Evolutionary conservation across 257 asterid species (phyloP).

Genomic region (Sherardia arvensis): DNA sequence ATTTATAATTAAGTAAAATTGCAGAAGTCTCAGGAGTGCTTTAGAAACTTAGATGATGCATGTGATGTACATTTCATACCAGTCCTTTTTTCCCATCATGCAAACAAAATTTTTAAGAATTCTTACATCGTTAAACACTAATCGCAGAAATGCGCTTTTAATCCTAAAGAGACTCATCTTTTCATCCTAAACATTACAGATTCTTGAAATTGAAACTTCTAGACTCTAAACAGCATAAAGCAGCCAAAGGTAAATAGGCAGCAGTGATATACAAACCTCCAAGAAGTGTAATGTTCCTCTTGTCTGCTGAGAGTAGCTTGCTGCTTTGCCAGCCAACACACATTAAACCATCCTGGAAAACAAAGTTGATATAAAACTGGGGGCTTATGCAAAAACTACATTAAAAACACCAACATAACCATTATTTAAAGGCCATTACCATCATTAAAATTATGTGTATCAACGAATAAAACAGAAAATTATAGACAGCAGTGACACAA

Average conservation of each 20-base stretch:
- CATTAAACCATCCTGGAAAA: slow-evolving; percentile 68
- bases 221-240: not conserved
- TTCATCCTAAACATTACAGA: too few species aligned
- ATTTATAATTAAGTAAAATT: not conserved
- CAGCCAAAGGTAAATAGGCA: slow-evolving; percentile 1
- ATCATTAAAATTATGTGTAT: too few species aligned
- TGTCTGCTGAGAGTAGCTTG: slow-evolving; percentile 59
- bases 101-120: too few species aligned
- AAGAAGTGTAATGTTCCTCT: slow-evolving; percentile 65
- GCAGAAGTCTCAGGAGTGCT: slow-evolving; percentile 1
- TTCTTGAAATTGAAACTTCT: not conserved
- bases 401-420: not conserved
- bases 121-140: too few species aligned
- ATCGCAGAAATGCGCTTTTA: too few species aligned
- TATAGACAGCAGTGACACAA: not conserved
- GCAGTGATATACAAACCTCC: slow-evolving; percentile 55
- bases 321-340: slow-evolving; percentile 99
- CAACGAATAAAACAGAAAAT: not conserved
- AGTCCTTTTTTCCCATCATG: too few species aligned
- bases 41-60: too few species aligned
- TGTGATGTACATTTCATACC: too few species aligned
- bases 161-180: too few species aligned
- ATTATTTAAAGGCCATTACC: not conserved
- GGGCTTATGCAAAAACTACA: not conserved
- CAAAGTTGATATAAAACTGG: slow-evolving; percentile 1